phyloP scores from a whole-genome alignment of 371 early-diverging fungal species.

The Chytridiales sp. region DNA sequence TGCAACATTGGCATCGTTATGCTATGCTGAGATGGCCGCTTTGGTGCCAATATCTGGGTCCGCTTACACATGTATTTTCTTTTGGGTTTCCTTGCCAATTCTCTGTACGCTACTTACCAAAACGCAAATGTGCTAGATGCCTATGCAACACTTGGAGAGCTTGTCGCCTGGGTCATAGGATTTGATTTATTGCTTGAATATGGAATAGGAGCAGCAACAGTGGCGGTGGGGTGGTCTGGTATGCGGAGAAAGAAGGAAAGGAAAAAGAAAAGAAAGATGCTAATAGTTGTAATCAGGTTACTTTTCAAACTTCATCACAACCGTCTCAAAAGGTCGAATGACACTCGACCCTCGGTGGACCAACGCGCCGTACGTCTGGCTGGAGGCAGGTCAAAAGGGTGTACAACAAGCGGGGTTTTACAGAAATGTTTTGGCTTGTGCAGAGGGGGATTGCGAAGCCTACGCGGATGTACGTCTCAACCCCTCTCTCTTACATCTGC shows the following conservation, averaged over 20 bases:
- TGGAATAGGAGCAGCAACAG: conserved; percentile 42
- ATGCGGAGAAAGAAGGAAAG: too few relatives aligned
- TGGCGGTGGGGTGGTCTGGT: conserved; percentile 43
- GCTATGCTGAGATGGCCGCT: conserved; percentile 42
- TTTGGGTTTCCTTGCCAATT: background rate
- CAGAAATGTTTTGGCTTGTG: too few relatives aligned
- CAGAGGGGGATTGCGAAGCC: too few relatives aligned
- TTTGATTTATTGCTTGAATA: conserved; percentile 45
- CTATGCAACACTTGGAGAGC: conserved; percentile 41
- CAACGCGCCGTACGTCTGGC: conserved; percentile 30
- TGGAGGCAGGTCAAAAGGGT: too few relatives aligned
- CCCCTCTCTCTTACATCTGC: too few relatives aligned
- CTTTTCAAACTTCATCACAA: conserved; percentile 14
- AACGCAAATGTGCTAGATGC: too few relatives aligned
- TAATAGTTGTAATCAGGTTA: too few relatives aligned
- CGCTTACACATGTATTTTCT: conserved; percentile 34
- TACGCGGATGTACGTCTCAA: too few relatives aligned
- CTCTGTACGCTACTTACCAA: too few relatives aligned
- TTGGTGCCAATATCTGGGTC: conserved; percentile 37
- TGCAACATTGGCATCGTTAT: conserved; percentile 28
- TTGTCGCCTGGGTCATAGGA: conserved; percentile 45
- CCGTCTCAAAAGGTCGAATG: conserved; percentile 4
- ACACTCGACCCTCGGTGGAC: conserved; percentile 18
- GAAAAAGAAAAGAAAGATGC: too few relatives aligned
- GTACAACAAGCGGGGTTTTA: too few relatives aligned